Conservation (phyloP, 805 yeast species). For the Metschnikowia vanudenii region DNA sequence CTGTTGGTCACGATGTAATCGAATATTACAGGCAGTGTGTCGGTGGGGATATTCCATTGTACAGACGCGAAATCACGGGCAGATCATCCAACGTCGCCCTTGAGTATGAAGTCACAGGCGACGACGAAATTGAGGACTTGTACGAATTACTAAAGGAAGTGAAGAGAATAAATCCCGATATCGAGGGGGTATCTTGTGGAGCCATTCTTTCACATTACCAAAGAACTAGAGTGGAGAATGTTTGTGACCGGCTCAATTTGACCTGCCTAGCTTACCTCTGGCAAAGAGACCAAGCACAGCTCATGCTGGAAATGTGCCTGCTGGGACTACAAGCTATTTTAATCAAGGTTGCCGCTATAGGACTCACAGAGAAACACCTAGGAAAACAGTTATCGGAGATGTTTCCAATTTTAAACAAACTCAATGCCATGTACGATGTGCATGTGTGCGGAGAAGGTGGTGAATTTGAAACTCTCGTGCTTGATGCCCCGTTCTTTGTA, state of each 20-base stretch:
- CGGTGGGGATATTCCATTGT: slow-evolving; percentile 65
- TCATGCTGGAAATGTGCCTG: slow-evolving; percentile 78
- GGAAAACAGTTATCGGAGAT: slow-evolving; percentile 66
- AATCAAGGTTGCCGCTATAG: slow-evolving; percentile 92
- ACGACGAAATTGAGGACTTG: slow-evolving; percentile 90
- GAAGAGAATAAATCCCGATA: slow-evolving; percentile 56
- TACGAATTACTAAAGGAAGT: slow-evolving; percentile 52
- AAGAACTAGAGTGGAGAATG: slow-evolving; percentile 88
- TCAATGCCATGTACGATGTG: slow-evolving; percentile 70
- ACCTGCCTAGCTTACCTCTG: slow-evolving; percentile 76
- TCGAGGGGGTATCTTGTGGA: slow-evolving; percentile 89
- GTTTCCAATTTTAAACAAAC: slow-evolving; percentile 52
- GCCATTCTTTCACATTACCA: slow-evolving; percentile 96
- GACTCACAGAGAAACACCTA: slow-evolving; percentile 63
- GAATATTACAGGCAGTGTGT: slow-evolving; percentile 64
- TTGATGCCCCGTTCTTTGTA: slow-evolving; percentile 84
- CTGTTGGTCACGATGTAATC: slow-evolving; percentile 87
- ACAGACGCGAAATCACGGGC: slow-evolving; percentile 64
- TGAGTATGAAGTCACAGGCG: slow-evolving; percentile 64
- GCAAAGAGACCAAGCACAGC: slow-evolving; percentile 80
- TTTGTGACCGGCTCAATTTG: slow-evolving; percentile 71
- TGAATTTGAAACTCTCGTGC: slow-evolving; percentile 89
- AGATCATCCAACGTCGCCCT: slow-evolving; percentile 59
- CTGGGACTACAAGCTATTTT: slow-evolving; percentile 74
- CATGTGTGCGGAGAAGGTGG: slow-evolving; percentile 99